Evolutionary conservation across 140 eudicot genomes (phyloP), one percentile per base, ranked within the genome.

Genomic region (Ambrosia hybrid): DNA sequence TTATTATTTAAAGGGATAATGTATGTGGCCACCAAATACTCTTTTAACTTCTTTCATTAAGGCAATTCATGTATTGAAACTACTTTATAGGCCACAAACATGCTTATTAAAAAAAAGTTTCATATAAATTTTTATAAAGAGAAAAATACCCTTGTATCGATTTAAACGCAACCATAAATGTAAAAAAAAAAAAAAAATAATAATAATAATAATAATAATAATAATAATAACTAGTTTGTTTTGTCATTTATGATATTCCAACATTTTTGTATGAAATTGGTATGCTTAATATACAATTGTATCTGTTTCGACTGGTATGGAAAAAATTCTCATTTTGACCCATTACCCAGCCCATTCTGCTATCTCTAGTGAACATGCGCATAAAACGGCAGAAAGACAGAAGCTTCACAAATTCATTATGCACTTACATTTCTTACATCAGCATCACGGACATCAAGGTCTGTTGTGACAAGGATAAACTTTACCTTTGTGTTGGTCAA

Each of bases 401-500:
- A 63, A 41, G 14, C 51, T 65, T 41, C 70, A 9, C 36, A 1
- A 16, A 41, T 8, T 65, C 70, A 65, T 41, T 63, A 56, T 33
- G 73, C 43, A 81, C 99, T 94, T 73, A 94, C 99, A 86, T 85
- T 91, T 83, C 97, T 86, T 80, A 94, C 96, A 73, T 91, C 97
- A 53, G 96, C 96, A 82, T 94, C 99, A 16, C 95, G 84, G 34
- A 94, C 92, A 62, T 91, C 95, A 68, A 91, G 87, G 70, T 94
- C 99, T 65, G 99, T 91, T 69, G 99, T 91, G 73, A 94, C 97
- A 83, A 94, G 80, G 70, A 94, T 90, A 78, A 94, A 91, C 83
- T 94, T 94, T 75, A 94, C 99, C 85, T 94, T 94, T 14, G 99
- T 94, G 67, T 94, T 90, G 33, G 99, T 94, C 73, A 94, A 78